Base-by-base conservation (phyloP, 2,329 filamentous ascomycete species). In the Claviceps lovelessii region DNA sequence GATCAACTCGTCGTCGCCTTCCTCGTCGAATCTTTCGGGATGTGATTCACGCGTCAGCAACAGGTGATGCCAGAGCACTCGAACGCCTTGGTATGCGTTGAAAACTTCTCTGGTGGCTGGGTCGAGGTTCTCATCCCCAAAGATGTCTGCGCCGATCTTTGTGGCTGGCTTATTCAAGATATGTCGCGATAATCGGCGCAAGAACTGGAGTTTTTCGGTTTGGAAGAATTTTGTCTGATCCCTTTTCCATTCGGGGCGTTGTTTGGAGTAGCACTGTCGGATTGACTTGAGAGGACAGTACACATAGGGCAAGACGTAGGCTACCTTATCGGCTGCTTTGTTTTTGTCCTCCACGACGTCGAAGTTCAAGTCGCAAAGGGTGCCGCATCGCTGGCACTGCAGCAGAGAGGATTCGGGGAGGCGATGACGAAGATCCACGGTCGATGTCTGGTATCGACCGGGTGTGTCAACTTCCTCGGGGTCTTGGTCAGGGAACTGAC, bases 301-400 rank as follows among this genome's bases (percentile, higher is more conserved):
- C 2, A 19, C n/a, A 23, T 49, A 49, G 4, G 47, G 31, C 47
- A 49, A 19, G 2, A 35, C n/a, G 5, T 13, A 49, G 17, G 17
- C 47, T 19, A 35, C n/a, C 23, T 13, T 31, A n/a, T 15, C 37
- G 7, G 45, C 45, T 23, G 28, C 28, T 7, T 13, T 17, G 13
- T 47, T 11, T 17, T 29, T 5, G 2, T 47, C 11, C 5, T 47
- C 23, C 23, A 47, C 41, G 23, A 54, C 33, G 31, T 51, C 33
- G 41, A 57, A 57, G 13, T 35, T 23, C 23, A 62, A 13, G 9
- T 59, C 55, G 33, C 48, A 47, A 17, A 13, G n/a, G 3, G 49
- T 50, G 13, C 48, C 48, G 31, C 53, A 54, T 17, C 53, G 47
- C 41, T 51, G 11, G 42, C 53, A 54, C 35, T 51, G 31, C 53